phyloP scores from a whole-genome alignment of 371 early-diverging fungal species.

The Mortierella sp. region DNA sequence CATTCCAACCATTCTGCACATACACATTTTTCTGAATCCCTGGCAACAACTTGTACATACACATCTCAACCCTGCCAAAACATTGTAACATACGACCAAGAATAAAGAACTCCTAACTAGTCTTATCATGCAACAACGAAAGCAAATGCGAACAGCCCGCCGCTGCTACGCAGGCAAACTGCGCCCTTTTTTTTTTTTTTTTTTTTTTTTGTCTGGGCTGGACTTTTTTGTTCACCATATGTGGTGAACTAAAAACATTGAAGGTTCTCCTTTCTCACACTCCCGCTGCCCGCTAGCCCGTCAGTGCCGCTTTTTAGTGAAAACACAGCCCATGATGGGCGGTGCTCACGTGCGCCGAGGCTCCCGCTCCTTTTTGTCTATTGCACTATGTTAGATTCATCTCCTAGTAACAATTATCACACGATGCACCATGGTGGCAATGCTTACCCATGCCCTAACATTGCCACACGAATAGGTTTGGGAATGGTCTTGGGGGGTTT shows the following conservation, averaged over 20 bases:
- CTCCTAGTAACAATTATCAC: neutral
- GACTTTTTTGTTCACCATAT: neutral
- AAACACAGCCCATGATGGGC: neutral
- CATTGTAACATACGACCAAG: neutral
- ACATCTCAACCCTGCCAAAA: neutral
- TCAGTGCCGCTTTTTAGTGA: neutral
- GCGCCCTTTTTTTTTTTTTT: neutral
- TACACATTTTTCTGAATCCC: neutral
- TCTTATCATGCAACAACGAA: neutral
- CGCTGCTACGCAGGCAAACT: neutral
- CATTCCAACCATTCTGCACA: neutral
- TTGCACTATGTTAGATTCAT: neutral
- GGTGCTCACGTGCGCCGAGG: constrained; percentile 1
- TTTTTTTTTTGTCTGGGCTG: neutral
- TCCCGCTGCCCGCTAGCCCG: neutral
- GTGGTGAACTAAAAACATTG: neutral
- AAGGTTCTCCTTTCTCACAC: neutral
- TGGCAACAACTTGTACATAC: neutral
- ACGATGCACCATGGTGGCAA: neutral
- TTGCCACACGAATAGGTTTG: neutral
- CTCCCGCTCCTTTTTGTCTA: neutral
- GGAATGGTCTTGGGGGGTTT: neutral
- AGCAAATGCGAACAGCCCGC: neutral
- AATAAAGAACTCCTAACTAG: neutral
- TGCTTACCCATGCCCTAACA: neutral